Conservation (phyloP, 192 early-diverging fungal genomes). For the Diversispora eburnea region DNA sequence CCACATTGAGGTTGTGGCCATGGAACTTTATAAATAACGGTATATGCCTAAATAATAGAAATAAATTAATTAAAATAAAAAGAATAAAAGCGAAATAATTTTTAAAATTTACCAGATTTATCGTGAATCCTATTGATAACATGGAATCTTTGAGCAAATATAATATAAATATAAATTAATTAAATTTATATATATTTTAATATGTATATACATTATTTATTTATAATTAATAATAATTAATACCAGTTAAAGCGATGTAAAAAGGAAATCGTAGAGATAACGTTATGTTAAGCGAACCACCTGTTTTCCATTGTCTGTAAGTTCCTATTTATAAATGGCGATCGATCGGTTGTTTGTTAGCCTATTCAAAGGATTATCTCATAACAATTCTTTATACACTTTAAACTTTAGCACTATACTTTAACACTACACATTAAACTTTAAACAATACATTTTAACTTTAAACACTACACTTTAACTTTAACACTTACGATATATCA, state of each 20-base stretch:
- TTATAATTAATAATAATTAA: too few species aligned
- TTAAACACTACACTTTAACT: not conserved
- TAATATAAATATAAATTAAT: not conserved
- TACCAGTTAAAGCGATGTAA: constrained; percentile 17
- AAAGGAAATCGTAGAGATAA: constrained; percentile 12
- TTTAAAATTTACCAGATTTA: constrained; percentile 1
- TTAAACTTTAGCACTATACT: too few species aligned
- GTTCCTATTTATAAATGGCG: not conserved
- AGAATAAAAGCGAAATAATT: not conserved
- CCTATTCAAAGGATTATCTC: not conserved
- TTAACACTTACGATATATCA: constrained; percentile 6
- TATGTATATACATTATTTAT: too few species aligned
- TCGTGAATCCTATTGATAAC: not conserved
- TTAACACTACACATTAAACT: too few species aligned
- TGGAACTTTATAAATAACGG: not conserved
- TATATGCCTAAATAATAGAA: not conserved
- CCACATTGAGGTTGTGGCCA: not conserved
- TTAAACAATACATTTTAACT: not conserved
- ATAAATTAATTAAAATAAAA: not conserved
- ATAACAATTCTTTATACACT: too few species aligned
- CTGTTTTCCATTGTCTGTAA: not conserved
- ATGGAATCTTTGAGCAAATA: not conserved
- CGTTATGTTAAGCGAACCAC: not conserved
- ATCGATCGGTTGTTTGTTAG: not conserved
- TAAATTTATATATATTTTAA: too few species aligned